phyloP scores from a whole-genome alignment of 2,329 filamentous ascomycete genomes.

The Coniella vitis region DNA sequence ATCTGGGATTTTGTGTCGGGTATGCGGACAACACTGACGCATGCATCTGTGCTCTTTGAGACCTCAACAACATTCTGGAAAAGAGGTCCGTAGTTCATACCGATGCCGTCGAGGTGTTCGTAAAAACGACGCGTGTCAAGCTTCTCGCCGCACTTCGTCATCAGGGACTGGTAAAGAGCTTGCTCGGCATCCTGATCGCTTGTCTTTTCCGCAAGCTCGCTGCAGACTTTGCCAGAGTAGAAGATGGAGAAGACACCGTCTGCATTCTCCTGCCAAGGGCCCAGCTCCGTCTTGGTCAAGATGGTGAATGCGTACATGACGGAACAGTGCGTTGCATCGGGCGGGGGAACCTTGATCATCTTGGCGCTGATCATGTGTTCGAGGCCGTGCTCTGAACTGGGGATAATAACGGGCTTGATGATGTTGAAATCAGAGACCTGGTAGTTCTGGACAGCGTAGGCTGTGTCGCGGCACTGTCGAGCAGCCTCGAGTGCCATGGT shows the following conservation, averaged over 20 bases:
- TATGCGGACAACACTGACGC: constrained; percentile 33
- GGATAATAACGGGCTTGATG: constrained; percentile 44
- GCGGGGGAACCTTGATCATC: constrained; percentile 13
- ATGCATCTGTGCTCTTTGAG: constrained; percentile 27
- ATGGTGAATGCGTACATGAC: constrained; percentile 35
- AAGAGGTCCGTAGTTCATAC: constrained; percentile 43
- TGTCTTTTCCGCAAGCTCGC: no score
- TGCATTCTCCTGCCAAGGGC: constrained; percentile 37
- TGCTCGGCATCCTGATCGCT: no score
- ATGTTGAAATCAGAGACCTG: constrained; percentile 41
- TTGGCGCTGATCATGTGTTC: constrained; percentile 44
- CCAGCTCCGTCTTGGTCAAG: constrained; percentile 36
- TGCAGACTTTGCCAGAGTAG: constrained; percentile 18
- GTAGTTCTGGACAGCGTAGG: constrained; percentile 20
- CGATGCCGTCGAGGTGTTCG: constrained; percentile 41
- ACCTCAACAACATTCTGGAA: constrained; percentile 41
- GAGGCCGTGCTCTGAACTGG: constrained; percentile 37
- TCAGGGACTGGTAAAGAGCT: constrained; percentile 21
- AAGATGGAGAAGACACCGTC: constrained; percentile 24
- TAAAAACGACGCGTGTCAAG: constrained; percentile 41
- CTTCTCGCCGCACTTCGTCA: constrained; percentile 25
- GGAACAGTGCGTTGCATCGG: constrained; percentile 5
- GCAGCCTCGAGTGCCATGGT: constrained; percentile 43
- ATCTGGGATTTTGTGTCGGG: constrained; percentile 46
- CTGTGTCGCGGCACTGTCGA: constrained; percentile 25